Base-by-base conservation (phyloP, 140 eudicot genomes). In the Artemisia princeps region DNA sequence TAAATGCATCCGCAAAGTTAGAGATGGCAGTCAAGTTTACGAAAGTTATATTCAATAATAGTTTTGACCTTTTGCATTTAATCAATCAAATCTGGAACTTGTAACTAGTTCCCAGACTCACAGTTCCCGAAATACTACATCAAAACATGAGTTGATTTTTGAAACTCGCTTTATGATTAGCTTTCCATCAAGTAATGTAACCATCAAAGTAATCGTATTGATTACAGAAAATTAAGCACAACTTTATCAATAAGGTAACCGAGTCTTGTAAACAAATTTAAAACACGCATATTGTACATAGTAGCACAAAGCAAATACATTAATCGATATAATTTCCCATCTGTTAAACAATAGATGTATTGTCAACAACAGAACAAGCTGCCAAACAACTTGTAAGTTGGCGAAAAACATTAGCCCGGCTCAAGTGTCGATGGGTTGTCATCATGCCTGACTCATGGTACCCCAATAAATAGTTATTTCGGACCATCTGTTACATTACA, bases 381-480 rank as follows among this genome's bases (percentile, higher is more conserved):
- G 53, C 48, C 19, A 33, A 54, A 67, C 54, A 68, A 68, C 52
- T 52, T 49, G 7, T 55, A 2, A 1, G 37, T 28, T 3, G 14
- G 62, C 53, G 23, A 65, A 49, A 66, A 50, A 52, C 2, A 10
- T 50, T 28, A 66, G 15, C 1, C 49, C 16, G 52, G 54, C 60
- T 15, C 62, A 55, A 55, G 65, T 24, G 45, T 42, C 33, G 2
- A 69, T 28, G 13, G 10, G 9, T 44, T 69, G 58, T 44, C 46
- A 58, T 58, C 33, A 5, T 15, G 74, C 67, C 15, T 46, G 67
- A 70, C 66, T 16, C 16, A 37, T 45, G 45, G 60, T 70, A 71
- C 40, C 52, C 37, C 53, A 48, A 48, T 10, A 48, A 48, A 48
- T 13, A 48, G n/a, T 48, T 48, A 48, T 72, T 10, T 52, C 61